These are phyloP conservation scores for Plasmodium knowlesi DNA, from an alignment of 169 alveolate genomes.

Conservation along the genomic window DNA sequence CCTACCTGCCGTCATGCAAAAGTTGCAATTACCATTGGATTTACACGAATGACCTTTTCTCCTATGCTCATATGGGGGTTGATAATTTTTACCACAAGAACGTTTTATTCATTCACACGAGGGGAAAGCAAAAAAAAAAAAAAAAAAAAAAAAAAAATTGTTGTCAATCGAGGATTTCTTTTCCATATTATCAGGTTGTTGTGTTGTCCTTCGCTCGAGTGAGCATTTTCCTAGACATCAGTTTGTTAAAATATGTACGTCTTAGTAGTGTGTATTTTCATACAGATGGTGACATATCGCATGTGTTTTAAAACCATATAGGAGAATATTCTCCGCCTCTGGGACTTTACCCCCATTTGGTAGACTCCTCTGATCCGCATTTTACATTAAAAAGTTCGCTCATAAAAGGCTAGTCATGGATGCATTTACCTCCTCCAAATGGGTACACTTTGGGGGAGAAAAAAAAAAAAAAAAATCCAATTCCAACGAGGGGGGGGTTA, in stretches of 20 bases:
- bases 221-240: neutral
- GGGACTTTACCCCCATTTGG: neutral
- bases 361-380: neutral
- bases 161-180: neutral
- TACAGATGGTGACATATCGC: neutral
- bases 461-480: neutral
- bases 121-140: neutral
- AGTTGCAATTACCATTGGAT: neutral
- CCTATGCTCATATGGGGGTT: neutral
- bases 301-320: neutral
- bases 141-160: neutral
- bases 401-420: neutral
- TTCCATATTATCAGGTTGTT: neutral
- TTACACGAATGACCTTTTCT: neutral
- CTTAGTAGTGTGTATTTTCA: neutral
- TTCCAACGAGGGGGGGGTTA: neutral
- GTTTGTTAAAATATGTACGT: neutral
- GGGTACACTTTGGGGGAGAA: neutral
- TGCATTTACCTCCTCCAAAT: neutral
- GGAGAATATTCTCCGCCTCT: neutral
- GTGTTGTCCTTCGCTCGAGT: neutral
- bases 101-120: neutral
- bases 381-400: neutral
- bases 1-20: neutral
- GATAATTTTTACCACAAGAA: neutral